A percentile compares a stretch with the other conserved stretches of the same genome.
Evolutionary conservation across 148 eudicot genomes (phyloP).

Genomic region (Rhododendron ovatum): DNA sequence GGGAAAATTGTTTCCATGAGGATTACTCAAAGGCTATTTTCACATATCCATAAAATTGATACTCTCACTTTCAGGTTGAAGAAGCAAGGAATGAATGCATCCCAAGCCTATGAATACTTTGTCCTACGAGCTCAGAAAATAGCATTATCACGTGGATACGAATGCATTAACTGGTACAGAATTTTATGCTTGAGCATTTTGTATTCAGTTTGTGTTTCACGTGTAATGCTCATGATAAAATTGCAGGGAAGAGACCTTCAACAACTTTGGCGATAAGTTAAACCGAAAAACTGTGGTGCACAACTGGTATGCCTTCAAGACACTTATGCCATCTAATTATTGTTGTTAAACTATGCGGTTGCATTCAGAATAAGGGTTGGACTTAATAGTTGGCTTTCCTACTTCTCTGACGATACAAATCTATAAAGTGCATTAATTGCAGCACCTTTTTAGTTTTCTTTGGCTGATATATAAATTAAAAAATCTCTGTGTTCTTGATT

Average conservation of each 20-base stretch:
- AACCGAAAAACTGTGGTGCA: conserved; percentile 73
- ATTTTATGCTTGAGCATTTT: neutral
- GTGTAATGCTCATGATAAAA: conserved; percentile 11
- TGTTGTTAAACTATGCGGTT: neutral
- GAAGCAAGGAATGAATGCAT: conserved; percentile 34
- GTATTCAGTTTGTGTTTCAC: neutral
- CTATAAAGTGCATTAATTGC: neutral
- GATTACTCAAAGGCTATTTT: neutral
- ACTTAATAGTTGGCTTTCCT: neutral
- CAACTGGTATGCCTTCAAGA: conserved; percentile 54
- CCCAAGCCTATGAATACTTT: conserved; percentile 72
- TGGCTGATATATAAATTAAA: neutral
- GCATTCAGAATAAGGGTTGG: neutral
- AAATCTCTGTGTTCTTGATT: neutral
- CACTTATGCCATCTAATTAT: neutral
- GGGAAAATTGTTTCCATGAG: neutral
- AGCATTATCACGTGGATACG: conserved; percentile 85
- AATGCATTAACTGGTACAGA: conserved; percentile 75
- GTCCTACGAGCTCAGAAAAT: conserved; percentile 80
- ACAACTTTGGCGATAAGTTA: conserved; percentile 66
- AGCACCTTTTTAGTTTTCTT: neutral
- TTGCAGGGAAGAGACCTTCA: conserved; percentile 94
- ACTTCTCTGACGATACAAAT: neutral
- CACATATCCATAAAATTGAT: neutral
- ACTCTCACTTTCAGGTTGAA: conserved; percentile 44